Base-by-base conservation (phyloP, 169 alveolate species). In the Babesia sp. region DNA sequence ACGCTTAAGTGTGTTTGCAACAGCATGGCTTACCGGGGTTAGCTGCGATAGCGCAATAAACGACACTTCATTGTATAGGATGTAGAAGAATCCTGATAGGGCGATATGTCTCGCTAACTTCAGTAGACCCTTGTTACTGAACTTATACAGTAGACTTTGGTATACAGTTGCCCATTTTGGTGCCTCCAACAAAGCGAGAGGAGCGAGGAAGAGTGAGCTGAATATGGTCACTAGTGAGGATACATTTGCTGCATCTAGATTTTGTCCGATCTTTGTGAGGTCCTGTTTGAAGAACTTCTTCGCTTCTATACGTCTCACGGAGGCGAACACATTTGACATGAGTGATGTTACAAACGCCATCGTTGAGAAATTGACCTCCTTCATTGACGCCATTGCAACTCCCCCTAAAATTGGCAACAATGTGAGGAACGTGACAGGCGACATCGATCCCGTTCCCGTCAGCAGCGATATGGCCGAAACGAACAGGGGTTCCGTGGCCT, bases 1-100 rank as follows among this genome's bases (percentile, higher is more conserved):
- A 61, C 90, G 84, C 73, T 87, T 87, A 66, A 90, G 67, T 33
- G 94, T 77, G 64, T 86, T 90, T 34, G 94, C 94, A 36, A 90
- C 93, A 31, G 93, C 93, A 58, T 87, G 91, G 42, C 83, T 71
- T 41, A 90, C 86, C n/a, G 92, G 93, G 24, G 84, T 63, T 42
- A 90, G 82, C 57, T 75, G 77, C 56, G 89, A 71, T 63, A 87
- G 64, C 14, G 92, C 74, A n/a, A 72, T 39, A 83, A 83, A 90
- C 50, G 92, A 85, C 59, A 84, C 83, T 42, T 73, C 82, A 72
- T 79, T 89, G 44, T 71, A 60, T 34, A 84, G 58, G 39, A 70
- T 64, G 55, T 81, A 81, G 80, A 76, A 72, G 66, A 89, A 50
- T 20, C 93, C 91, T 20, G 91, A 84, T 44, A 84, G 71, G 8